Evolutionary conservation across 2,329 filamentous ascomycete species (phyloP).

Genomic region (Dothideomycetes sp.): DNA sequence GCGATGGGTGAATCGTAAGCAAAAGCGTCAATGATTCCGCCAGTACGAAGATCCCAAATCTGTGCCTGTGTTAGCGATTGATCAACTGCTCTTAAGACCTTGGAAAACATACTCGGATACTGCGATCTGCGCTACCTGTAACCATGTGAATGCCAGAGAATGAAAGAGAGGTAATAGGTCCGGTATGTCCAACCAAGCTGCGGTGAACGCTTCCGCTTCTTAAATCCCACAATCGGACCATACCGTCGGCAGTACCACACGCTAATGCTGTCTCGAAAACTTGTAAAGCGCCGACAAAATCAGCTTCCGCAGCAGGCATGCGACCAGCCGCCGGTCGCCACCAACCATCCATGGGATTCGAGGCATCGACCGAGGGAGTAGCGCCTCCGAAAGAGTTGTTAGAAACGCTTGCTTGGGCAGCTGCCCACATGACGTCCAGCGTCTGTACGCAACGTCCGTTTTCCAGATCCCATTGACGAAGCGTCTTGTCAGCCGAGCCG

Average conservation of each 20-base stretch:
- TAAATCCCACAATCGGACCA: constrained; percentile 95
- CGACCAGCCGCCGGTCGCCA: constrained; percentile 62
- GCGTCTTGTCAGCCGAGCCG: constrained; percentile 91
- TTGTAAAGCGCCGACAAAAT: constrained; percentile 90
- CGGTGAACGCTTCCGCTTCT: constrained; percentile 94
- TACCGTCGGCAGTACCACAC: constrained; percentile 92
- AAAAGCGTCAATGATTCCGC: constrained; percentile 90
- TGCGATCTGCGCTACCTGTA: constrained; percentile 85
- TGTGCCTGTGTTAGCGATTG: constrained; percentile 31
- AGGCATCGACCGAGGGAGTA: background rate
- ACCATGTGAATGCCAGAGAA: constrained; percentile 95
- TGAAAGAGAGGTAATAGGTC: constrained; percentile 84
- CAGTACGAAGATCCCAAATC: constrained; percentile 98
- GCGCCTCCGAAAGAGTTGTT: constrained; percentile 32
- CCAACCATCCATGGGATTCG: constrained; percentile 26
- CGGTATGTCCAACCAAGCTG: constrained; percentile 90
- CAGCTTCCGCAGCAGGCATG: constrained; percentile 57
- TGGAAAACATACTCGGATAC: constrained; percentile 71
- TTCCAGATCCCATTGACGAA: constrained; percentile 94
- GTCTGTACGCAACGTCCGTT: constrained; percentile 98
- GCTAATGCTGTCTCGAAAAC: constrained; percentile 93
- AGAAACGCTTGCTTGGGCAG: constrained; percentile 70
- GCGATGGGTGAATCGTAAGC: constrained; percentile 89
- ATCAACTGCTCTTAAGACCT: background rate
- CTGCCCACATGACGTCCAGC: constrained; percentile 94